Base-by-base conservation (phyloP, 495 filamentous ascomycete species). In the Tuber microsphaerosporum region DNA sequence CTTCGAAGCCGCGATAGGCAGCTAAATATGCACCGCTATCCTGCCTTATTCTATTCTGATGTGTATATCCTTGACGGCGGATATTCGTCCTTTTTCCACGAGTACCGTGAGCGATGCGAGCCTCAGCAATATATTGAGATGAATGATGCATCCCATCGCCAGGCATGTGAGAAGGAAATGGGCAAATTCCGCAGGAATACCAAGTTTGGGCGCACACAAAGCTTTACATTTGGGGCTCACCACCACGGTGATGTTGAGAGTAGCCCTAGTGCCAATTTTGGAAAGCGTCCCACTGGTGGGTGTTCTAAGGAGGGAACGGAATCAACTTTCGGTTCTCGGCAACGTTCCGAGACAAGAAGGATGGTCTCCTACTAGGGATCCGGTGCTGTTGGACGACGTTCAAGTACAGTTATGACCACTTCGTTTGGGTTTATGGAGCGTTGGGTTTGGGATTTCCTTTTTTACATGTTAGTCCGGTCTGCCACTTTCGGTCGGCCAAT, bases 111-210 rank as follows among this genome's bases (percentile, higher is more conserved):
- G 17, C 89, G 93, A 68, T 99, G 96, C 86, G 93, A 89, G 74
- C 95, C 95, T 14, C 94, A 97, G 81, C 92, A 94, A 76, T 99
- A 99, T 80, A 92, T 98, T 42, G 92, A 94, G 84, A 99, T 99
- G 96, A 90, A 88, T 72, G 92, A 90, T 77, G 90, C 94, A 78
- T 91, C 94, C 83, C 94, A 98, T 83, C 91, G 92, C 76, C 89
- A 90, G 77, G 94, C 93, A 43, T 97, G 95, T 80, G 96, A 98
- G 86, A 90, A 92, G 80, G 94, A 95, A 76, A 91, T 99, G 87
- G 93, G 92, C 77, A 93, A 92, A 82, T 88, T 99, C 76, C 88
- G 89, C 75, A 91, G 96, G 68, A 89, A 90, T 76, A 78, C 79
- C 70, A 94, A 95, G 81, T 84, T 99, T 70, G 89, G 89, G 79